Evolutionary conservation across 1,284 basidiomycete genomes (phyloP), one percentile per base, ranked within the genome.

Genomic region (Coniophora puteana): DNA sequence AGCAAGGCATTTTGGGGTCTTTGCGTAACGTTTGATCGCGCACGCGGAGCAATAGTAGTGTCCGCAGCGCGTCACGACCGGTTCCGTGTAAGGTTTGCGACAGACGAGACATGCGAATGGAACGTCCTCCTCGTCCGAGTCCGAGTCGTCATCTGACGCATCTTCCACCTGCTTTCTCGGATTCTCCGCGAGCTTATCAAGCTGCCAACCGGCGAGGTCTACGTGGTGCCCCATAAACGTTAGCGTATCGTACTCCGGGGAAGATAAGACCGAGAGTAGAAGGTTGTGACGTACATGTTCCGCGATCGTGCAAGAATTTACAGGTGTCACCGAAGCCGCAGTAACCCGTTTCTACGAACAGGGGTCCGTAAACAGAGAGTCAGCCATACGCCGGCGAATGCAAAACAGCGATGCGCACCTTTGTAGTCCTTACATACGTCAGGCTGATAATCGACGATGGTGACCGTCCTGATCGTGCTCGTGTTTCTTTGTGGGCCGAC

Each of bases 341-440:
- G 63, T 93, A 99, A 0, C 96, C 96, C 31, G 95, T 99, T 68
- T 99, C 95, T 93, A 55, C 28, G 24, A 14, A 44, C 14, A 27
- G 8, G 28, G 28, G 22, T 36, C 29, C 7, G 29, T 31, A 3
- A 48, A 43, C 44, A 37, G 48, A 54, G 47, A 53, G 51, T 52
- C 44, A 53, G 50, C 41, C 35, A 50, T 48, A 40, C 45, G 38
- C 35, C 45, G 35, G 20, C 26, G 37, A 39, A 29, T 25, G 38
- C 18, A 28, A 36, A 21, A 40, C 27, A 48, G 32, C 17, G n/a
- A n/a, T 8, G 69, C 77, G 45, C 50, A 89, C 89, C 90, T 80
- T 97, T 98, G 68, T 99, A 99, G 65, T 98, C 94, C 65, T 99
- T 99, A 68, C 96, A 99, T 16, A 98, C 91, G 58, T 98, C 95